Conservation (phyloP, 768 basidiomycete genomes). For the Boletus coccyginus region DNA sequence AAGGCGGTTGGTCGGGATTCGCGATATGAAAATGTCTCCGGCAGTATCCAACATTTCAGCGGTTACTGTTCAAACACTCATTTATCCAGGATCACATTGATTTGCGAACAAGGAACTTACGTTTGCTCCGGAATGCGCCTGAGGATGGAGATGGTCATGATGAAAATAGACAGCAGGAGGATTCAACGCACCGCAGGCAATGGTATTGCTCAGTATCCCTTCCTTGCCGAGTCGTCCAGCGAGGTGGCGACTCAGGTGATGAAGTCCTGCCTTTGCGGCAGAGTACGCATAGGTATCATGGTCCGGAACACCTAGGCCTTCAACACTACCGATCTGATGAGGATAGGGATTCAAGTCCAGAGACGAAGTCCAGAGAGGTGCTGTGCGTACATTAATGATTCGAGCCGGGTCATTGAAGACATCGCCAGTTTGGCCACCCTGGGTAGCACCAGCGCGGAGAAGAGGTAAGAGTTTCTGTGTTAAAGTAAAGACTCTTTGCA, state of each 20-base stretch:
- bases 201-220: conserved; percentile 59
- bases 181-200: conserved; percentile 51
- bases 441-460: conserved; percentile 44
- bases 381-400: conserved; percentile 53
- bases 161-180: background rate
- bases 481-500: conserved; percentile 62
- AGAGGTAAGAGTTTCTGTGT: conserved; percentile 61
- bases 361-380: background rate
- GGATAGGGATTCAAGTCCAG: background rate
- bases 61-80: conserved; percentile 42
- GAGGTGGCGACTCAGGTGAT: conserved; percentile 58
- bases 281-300: conserved; percentile 67
- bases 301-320: conserved; percentile 49
- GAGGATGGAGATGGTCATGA: background rate
- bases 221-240: conserved; percentile 55
- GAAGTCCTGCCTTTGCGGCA: conserved; percentile 60
- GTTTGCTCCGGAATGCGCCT: conserved; percentile 44
- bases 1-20: conserved; percentile 50
- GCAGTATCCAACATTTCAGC: conserved; percentile 45
- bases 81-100: background rate
- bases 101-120: conserved; percentile 20
- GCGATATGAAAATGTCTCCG: conserved; percentile 42
- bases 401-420: conserved; percentile 47
- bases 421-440: conserved; percentile 36
- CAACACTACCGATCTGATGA: conserved; percentile 58